Base-by-base conservation (phyloP, 2,329 filamentous ascomycete species). In the Immersiporthe knoxdaviesiana region DNA sequence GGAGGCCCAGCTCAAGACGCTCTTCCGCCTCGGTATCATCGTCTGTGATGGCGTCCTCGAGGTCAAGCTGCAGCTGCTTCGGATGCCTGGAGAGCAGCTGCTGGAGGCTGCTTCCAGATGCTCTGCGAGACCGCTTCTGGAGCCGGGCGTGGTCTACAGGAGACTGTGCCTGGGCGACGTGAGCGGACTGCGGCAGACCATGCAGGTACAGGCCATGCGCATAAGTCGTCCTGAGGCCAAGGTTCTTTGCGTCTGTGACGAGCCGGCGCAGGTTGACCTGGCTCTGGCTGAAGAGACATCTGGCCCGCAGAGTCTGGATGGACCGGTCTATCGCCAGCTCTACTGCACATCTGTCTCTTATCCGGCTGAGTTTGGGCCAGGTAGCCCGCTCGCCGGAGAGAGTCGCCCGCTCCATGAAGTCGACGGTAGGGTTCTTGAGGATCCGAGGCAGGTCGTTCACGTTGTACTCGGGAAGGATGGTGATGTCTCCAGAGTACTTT, bases 401-500 rank as follows among this genome's bases (percentile, higher is more conserved):
- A 74, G 92, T 92, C 11, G 92, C 91, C 61, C 91, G 86, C 6
- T 91, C 79, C 92, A 98, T 97, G 77, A 97, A 98, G 5, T 94
- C 92, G 0, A 89, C 82, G 0, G 91, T 94, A 1, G 95, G 95
- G 69, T 98, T 98, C 72, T 87, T 91, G 59, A 98, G 83, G 35
- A 97, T 89, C 11, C 87, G 86, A 0, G 92, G 90, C 30, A 97
- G 87, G 71, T 97, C 91, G 10, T 89, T 85, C 65, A 91, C 88
- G 5, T 87, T 87, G 69, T 97, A 90, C 66, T 93, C 89, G 0
- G 94, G 94, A 41, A 97, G 84, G 66, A 98, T 97, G 59, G 94
- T 98, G 77, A 98, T 97, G 78, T 98, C 94, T 8, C 95, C 95
- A 2, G 92, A 94, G 76, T 98, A 98, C 72, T 92, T 93, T 76